Base-by-base conservation (phyloP, 2,329 filamentous ascomycete genomes). In the Botrytis squamosa region DNA sequence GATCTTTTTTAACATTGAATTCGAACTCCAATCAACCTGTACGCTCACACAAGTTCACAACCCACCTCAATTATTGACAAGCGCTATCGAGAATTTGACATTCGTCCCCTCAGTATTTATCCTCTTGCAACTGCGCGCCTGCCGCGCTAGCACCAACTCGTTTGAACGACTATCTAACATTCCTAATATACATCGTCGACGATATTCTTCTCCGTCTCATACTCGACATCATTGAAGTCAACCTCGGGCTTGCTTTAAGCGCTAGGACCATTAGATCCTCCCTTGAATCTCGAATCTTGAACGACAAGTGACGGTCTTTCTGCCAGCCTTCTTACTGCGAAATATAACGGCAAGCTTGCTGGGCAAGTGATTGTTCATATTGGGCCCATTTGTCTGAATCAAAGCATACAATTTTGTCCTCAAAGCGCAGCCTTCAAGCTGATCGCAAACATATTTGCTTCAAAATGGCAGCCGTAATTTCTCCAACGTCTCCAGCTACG, bases 381-480 rank as follows among this genome's bases (percentile, higher is more conserved):
- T 63, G 36, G 65, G 71, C 64, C 55, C 18, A 55, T 42, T 66
- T 55, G 20, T 73, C 49, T 42, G 33, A 63, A 70, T 36, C 52
- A 20, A 70, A 44, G 44, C 44, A 52, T 55, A n/a, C 29, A 36
- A 63, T 36, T 25, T 52, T 46, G 59, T 52, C 16, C 20, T 38
- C 36, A 46, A 55, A 25, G 33, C 55, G 66, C 71, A 46, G 52
- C 29, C 40, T 29, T 49, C 68, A 52, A 52, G 57, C n/a, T 62
- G 33, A 70, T 73, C 65, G 71, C 71, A 73, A 70, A 62, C 40
- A 72, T 29, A 72, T 29, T 72, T 52, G n/a, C 49, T 73, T 57
- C 59, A 77, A 77, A 2, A 81, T 81, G 80, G 76, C 80, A 78
- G 84, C 86, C 79, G 85, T 88, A 81, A 87, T 90, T 86, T 88